Percentiles rank a stretch among this genome's conserved stretches.
Conservation (phyloP, 139 green algal genomes). For the Tetradesmus lagerheimii region DNA sequence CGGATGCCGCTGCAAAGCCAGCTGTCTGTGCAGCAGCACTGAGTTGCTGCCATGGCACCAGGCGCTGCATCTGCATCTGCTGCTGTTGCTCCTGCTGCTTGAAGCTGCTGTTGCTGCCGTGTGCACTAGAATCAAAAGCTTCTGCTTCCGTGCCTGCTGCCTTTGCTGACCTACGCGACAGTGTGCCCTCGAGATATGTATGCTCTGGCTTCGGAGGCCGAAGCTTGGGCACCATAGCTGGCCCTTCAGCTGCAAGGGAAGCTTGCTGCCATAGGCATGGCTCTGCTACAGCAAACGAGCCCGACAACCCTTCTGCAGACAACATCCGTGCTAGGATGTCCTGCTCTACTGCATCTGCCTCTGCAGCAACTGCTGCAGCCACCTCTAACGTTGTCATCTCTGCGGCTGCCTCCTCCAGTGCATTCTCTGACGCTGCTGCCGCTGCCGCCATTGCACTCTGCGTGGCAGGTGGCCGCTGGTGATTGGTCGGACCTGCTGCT, state of each 20-base stretch:
- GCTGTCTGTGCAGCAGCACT: not conserved
- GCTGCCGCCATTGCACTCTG: not conserved
- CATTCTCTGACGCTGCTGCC: too few relatives aligned
- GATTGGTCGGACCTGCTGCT: not conserved
- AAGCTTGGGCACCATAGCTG: not conserved
- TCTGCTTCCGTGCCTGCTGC: not conserved
- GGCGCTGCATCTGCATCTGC: not conserved
- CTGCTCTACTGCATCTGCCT: not conserved
- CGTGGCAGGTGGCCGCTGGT: not conserved
- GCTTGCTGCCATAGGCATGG: not conserved
- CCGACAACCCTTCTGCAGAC: not conserved
- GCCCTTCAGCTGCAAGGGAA: not conserved
- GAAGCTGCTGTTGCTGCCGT: not conserved
- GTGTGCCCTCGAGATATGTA: not conserved
- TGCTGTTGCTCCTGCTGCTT: not conserved
- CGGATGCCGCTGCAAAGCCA: not conserved
- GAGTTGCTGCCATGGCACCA: not conserved
- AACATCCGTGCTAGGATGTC: not conserved
- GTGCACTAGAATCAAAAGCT: not conserved
- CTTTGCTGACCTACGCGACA: not conserved
- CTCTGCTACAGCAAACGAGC: not conserved
- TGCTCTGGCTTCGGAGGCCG: not conserved
- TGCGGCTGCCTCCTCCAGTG: not conserved
- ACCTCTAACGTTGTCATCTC: not conserved
- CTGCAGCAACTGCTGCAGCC: not conserved